Evolutionary conservation across 2,329 filamentous ascomycete genomes (phyloP), one percentile per base, ranked within the genome.

Genomic region (Achaetomium macrosporum): DNA sequence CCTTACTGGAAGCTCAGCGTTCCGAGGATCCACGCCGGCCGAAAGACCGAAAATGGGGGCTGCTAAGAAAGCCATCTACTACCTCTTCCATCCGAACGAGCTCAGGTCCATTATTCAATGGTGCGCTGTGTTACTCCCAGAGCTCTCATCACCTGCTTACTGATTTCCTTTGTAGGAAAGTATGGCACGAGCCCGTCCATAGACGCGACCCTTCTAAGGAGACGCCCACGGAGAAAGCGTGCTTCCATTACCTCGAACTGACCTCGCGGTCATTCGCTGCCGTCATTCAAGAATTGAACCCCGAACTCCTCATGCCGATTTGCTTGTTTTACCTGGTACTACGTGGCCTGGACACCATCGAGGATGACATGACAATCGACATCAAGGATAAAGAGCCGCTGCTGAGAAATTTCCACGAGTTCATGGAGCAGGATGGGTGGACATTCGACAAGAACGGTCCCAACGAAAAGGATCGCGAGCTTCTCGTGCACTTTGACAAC

Each of bases 181-280:
- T 95, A 63, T 97, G 91, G 90, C 93, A 97, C 74, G 90, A 95
- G 59, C 87, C 93, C 12, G 90, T 96, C 17, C 90, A 97, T 75
- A 81, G 79, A 67, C 88, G 92, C 66, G 81, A 96, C 65, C 78
- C 82, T 59, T 76, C 77, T 56, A 88, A 88, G 61, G 93, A 97
- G 71, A 77, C 83, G 29, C 74, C 78, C 50, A 85, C 85, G 15
- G 79, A 95, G 57, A 81, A 82, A 69, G 78, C 83, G 76, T 97
- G 93, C 76, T 97, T 95, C 75, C 75, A 87, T 59, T 89, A 87
- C 69, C 82, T 99, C 60, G 78, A 92, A 64, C 61, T 87, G 75
- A 99, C 93, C 48, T 96, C 91, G 68, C 88, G 93, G 55, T 96
- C 90, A 69, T 99, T 99, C 71, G 78, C 86, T 48, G 79, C 90